Evolutionary conservation across 495 filamentous ascomycete genomes (phyloP).

Genomic region (Podospora comata): DNA sequence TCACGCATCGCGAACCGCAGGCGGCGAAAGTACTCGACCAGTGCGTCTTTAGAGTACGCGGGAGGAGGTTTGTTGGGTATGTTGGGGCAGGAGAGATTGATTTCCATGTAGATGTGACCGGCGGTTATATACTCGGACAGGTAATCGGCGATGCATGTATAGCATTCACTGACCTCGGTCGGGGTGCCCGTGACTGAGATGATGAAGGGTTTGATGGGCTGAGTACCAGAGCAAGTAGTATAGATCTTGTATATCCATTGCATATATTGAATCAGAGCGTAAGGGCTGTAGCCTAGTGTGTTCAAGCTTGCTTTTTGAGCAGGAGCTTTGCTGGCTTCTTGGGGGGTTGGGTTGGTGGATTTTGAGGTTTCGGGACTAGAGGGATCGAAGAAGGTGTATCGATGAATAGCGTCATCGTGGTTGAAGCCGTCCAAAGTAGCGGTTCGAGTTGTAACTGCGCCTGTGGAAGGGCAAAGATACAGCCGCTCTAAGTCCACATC

Average conservation of each 20-base stretch:
- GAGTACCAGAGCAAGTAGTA: slow-evolving; percentile 20
- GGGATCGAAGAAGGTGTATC: slow-evolving; percentile 61
- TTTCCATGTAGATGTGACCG: slow-evolving; percentile 55
- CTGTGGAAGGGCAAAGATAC: slow-evolving; percentile 56
- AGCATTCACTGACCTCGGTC: slow-evolving; percentile 37
- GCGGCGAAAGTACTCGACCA: slow-evolving; percentile 48
- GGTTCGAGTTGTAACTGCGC: slow-evolving; percentile 68
- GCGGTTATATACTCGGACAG: neutral
- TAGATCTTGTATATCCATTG: neutral
- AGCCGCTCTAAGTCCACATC: slow-evolving; percentile 53
- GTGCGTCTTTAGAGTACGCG: slow-evolving; percentile 51
- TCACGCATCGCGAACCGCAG: slow-evolving; percentile 19
- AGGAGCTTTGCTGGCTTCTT: slow-evolving; percentile 2
- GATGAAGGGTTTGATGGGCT: slow-evolving; percentile 48
- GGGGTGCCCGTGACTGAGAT: slow-evolving; percentile 65
- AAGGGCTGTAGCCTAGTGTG: slow-evolving; percentile 66
- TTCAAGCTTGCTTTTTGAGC: slow-evolving; percentile 58
- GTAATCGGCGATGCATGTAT: slow-evolving; percentile 29
- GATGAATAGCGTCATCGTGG: slow-evolving; percentile 58
- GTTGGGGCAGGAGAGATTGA: slow-evolving; percentile 74
- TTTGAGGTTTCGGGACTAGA: slow-evolving; percentile 36
- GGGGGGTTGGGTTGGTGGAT: slow-evolving; percentile 1
- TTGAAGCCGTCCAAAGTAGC: slow-evolving; percentile 56
- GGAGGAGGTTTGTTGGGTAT: slow-evolving; percentile 64
- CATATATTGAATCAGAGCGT: slow-evolving; percentile 18